Conservation (phyloP, 2,329 filamentous ascomycete species). For the Pseudomassariella vexata region DNA sequence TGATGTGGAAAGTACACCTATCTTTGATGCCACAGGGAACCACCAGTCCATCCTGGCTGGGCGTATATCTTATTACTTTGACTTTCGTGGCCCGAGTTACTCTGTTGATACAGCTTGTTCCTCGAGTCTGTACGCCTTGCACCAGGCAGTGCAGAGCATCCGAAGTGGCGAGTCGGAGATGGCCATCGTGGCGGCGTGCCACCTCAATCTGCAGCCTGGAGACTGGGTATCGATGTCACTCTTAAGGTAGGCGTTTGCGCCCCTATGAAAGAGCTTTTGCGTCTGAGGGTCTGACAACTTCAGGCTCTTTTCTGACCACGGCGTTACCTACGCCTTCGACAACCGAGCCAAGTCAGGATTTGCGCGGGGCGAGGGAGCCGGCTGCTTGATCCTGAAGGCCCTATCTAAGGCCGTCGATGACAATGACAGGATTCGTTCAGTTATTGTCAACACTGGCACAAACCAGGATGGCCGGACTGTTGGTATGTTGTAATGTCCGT, state of each 20-base stretch:
- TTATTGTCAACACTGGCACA: slow-evolving; percentile 25
- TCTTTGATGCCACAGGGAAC: slow-evolving; percentile 17
- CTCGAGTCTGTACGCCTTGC: slow-evolving; percentile 28
- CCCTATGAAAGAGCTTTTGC: no score
- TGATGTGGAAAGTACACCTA: slow-evolving; percentile 9
- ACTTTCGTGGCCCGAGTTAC: slow-evolving; percentile 31
- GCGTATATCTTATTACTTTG: slow-evolving; percentile 24
- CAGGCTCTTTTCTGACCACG: slow-evolving; percentile 6
- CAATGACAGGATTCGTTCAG: slow-evolving; percentile 26
- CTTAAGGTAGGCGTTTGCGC: not conserved
- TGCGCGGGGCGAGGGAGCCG: slow-evolving; percentile 28
- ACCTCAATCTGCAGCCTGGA: slow-evolving; percentile 10
- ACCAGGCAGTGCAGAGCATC: slow-evolving; percentile 22
- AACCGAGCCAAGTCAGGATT: slow-evolving; percentile 25
- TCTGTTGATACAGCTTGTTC: slow-evolving; percentile 42
- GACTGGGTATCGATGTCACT: slow-evolving; percentile 20
- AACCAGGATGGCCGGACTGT: slow-evolving; percentile 15
- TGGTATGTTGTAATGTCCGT: no score
- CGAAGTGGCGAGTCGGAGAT: slow-evolving; percentile 17
- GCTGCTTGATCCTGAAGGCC: slow-evolving; percentile 25
- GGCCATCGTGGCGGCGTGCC: slow-evolving; percentile 12
- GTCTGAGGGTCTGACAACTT: no score
- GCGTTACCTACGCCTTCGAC: slow-evolving; percentile 15
- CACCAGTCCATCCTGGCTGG: slow-evolving; percentile 27
- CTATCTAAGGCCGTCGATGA: slow-evolving; percentile 25